Evolutionary conservation across 352 stramenopile genomes (phyloP), one percentile per base, ranked within the genome.

Genomic region (Globisporangium paroecandrum): DNA sequence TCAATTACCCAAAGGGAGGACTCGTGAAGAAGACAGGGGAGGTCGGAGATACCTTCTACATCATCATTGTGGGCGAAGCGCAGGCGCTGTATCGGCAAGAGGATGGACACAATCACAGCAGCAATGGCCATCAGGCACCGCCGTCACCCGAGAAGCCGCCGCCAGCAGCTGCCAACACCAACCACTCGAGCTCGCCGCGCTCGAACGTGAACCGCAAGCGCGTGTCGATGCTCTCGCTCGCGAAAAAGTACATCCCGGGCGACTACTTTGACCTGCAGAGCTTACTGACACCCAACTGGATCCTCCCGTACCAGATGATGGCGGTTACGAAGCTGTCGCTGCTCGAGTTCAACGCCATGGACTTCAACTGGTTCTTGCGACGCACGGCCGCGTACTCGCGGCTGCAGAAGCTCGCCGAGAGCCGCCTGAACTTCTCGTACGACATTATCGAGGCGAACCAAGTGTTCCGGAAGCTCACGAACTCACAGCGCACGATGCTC

Each of bases 251-350:
- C 71, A 86, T 89, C 20, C 82, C 88, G 8, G 90, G 90, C 8
- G 90, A 97, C 68, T 97, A 96, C 75, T 97, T 97, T 66, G 87
- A 95, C 51, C 75, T 95, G 8, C 85, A 92, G 59, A 90, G 77
- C n/a, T 69, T 95, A 29, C 54, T 95, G 51, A 91, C 84, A 2
- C 87, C 83, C 18, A 83, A 90, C 62, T 90, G 78, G 75, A 69
- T 69, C 59, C 68, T 88, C 15, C 81, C 78, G 27, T 91, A 86
- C 54, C 76, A 86, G 65, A 90, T 90, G 79, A 63, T 89, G 27
- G 84, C 82, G 7, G 69, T 74, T 34, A 89, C 79, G 18, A 90
- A 89, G 68, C 71, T 93, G 25, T 94, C 85, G 22, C 69, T 89
- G 58, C 80, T 91, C 63, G 75, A 93, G 70, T 96, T 96, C 64